Evolutionary conservation across 2,329 filamentous ascomycete genomes (phyloP).

Genomic region (Alternaria hordeiaustralica): DNA sequence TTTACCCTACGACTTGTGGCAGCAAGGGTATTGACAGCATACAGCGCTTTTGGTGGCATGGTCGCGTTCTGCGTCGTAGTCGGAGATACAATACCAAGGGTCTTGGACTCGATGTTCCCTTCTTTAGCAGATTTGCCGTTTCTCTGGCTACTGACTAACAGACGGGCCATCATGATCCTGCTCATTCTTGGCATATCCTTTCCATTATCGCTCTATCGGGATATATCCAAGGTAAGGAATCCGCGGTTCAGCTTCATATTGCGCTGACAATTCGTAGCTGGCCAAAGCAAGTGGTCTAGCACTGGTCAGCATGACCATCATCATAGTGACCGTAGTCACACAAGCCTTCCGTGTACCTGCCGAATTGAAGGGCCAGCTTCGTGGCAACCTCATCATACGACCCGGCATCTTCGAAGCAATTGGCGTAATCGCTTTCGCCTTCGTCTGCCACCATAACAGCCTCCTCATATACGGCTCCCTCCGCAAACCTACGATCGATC

Average conservation of each 20-base stretch:
- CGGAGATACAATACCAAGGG: conserved; percentile 93
- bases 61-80: conserved; percentile 97
- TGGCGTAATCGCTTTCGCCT: conserved; percentile 93
- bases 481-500: conserved; percentile 91
- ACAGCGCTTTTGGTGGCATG: conserved; percentile 92
- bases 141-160: conserved; percentile 80
- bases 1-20: not conserved
- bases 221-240: conserved; percentile 79
- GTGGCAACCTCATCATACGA: conserved; percentile 77
- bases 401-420: conserved; percentile 92
- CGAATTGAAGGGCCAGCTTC: conserved; percentile 74
- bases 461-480: conserved; percentile 97
- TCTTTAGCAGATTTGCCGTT: conserved; percentile 74
- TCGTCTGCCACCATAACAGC: conserved; percentile 89
- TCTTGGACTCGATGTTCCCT: conserved; percentile 83
- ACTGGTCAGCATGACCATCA: conserved; percentile 89
- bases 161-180: conserved; percentile 84
- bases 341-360: conserved; percentile 78
- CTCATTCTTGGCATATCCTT: conserved; percentile 87
- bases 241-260: conserved; percentile 12
- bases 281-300: conserved; percentile 95
- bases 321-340: conserved; percentile 84
- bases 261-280: conserved; percentile 64
- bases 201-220: conserved; percentile 89
- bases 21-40: conserved; percentile 26